phyloP scores from a whole-genome alignment of 352 stramenopile genomes.

The Nothophytophthora sp. region DNA sequence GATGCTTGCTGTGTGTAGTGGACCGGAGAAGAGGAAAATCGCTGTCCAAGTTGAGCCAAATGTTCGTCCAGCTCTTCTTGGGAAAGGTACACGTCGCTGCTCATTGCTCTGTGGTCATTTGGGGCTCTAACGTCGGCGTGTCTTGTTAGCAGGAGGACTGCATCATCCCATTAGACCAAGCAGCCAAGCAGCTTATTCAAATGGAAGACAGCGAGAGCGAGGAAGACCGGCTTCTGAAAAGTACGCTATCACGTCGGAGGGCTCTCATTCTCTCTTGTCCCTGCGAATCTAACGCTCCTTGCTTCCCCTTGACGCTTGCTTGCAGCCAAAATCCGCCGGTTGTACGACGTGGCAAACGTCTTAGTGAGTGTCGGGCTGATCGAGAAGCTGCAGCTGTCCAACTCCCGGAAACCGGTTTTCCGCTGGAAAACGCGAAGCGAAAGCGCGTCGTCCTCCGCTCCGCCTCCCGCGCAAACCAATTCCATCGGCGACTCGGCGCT shows the following conservation, averaged over 20 bases:
- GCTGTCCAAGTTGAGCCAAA: constrained; percentile 92
- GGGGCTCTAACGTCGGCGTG: no score
- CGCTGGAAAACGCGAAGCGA: constrained; percentile 62
- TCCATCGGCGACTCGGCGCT: background rate
- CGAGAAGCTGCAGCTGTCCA: constrained; percentile 86
- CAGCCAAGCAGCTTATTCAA: constrained; percentile 93
- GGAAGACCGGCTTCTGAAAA: constrained; percentile 82
- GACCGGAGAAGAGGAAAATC: constrained; percentile 82
- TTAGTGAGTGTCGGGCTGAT: constrained; percentile 93
- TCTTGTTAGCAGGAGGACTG: constrained; percentile 63
- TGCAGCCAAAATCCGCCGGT: constrained; percentile 92
- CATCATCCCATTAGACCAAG: constrained; percentile 93
- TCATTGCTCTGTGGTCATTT: no score
- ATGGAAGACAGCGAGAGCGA: constrained; percentile 77
- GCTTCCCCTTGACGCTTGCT: background rate
- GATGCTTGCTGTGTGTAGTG: constrained; percentile 6
- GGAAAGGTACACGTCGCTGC: constrained; percentile 70
- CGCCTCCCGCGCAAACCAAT: background rate
- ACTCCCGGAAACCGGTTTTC: constrained; percentile 84
- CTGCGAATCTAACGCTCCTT: background rate
- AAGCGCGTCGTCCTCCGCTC: background rate
- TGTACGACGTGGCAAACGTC: constrained; percentile 99
- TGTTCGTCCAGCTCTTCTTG: constrained; percentile 97
- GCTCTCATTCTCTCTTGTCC: background rate
- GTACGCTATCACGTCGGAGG: constrained; percentile 45